A percentile compares a stretch with the other conserved stretches of the same genome.
Evolutionary conservation across 805 yeast species (phyloP).

Genomic region (Ogataea populi-albae): DNA sequence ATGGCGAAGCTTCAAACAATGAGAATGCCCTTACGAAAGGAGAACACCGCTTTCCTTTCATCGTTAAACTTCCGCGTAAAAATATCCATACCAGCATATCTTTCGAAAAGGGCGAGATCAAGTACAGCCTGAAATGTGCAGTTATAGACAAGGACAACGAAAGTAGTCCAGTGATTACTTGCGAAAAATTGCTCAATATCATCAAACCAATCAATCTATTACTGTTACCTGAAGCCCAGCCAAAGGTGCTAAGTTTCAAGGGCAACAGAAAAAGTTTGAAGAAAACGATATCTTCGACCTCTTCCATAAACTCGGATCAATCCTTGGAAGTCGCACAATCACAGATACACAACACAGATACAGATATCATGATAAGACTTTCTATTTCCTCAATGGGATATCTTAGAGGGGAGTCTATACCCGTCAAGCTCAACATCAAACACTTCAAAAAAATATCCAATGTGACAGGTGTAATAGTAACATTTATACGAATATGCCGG

Average conservation of each 20-base stretch:
- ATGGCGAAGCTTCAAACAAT: conserved; percentile 40
- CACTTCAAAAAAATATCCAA: conserved; percentile 72
- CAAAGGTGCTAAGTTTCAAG: conserved; percentile 61
- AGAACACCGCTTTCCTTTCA: conserved; percentile 84
- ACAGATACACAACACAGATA: conserved; percentile 9
- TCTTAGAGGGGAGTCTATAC: conserved; percentile 74
- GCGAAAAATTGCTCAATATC: conserved; percentile 59
- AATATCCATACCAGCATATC: conserved; percentile 71
- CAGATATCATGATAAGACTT: conserved; percentile 33
- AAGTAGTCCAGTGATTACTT: conserved; percentile 35
- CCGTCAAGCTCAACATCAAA: conserved; percentile 61
- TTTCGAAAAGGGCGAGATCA: conserved; percentile 83
- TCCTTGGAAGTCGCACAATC: conserved; percentile 11
- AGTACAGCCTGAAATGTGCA: conserved; percentile 50
- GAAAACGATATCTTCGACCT: conserved; percentile 40
- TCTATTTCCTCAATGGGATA: conserved; percentile 64
- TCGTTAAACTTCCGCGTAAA: conserved; percentile 73
- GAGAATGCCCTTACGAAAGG: conserved; percentile 58
- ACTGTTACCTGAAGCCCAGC: conserved; percentile 60
- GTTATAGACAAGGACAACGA: conserved; percentile 21
- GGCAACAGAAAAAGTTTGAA: conserved; percentile 37
- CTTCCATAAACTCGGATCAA: conserved; percentile 36
- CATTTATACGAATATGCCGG: conserved; percentile 77
- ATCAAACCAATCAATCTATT: conserved; percentile 75
- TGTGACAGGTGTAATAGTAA: conserved; percentile 70